A percentile compares a stretch with the other conserved stretches of the same genome.
phyloP scores from a whole-genome alignment of 2,329 filamentous ascomycete genomes.

The Thermothelomyces thermophilus region DNA sequence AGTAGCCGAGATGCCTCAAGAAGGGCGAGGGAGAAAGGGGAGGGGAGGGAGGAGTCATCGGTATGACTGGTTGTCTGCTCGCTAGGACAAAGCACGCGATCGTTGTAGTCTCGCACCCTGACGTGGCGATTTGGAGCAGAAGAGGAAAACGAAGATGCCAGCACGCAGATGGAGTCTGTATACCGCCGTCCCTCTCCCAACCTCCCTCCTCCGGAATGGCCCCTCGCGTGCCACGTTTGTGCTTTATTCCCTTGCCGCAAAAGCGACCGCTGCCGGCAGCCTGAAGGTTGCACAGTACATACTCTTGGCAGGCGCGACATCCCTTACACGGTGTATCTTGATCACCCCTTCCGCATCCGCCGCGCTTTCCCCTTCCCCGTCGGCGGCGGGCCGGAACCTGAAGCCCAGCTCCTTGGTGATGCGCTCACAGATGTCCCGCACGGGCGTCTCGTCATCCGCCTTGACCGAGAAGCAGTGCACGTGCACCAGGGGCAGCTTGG shows the following conservation, averaged over 20 bases:
- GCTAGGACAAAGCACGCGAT: too few relatives aligned
- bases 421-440: constrained; percentile 58
- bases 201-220: too few relatives aligned
- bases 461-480: constrained; percentile 92
- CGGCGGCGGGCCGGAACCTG: constrained; percentile 43
- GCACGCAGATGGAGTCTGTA: too few relatives aligned
- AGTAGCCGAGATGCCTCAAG: too few relatives aligned
- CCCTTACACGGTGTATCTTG: constrained; percentile 64
- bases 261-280: constrained; percentile 75
- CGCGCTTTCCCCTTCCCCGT: constrained; percentile 33
- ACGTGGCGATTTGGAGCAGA: too few relatives aligned
- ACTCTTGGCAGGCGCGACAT: constrained; percentile 87
- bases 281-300: constrained; percentile 97
- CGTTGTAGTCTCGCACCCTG: too few relatives aligned
- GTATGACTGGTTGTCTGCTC: too few relatives aligned
- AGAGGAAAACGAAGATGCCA: too few relatives aligned
- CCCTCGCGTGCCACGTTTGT: too few relatives aligned
- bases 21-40: too few relatives aligned
- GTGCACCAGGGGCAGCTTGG: constrained; percentile 73
- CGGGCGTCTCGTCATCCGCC: constrained; percentile 63
- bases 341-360: constrained; percentile 43
- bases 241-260: constrained; percentile 44
- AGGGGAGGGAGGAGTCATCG: too few relatives aligned
- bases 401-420: constrained; percentile 56
- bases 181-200: too few relatives aligned